phyloP scores from a whole-genome alignment of 2,329 filamentous ascomycete genomes.

The Albophoma yamanashiensis region DNA sequence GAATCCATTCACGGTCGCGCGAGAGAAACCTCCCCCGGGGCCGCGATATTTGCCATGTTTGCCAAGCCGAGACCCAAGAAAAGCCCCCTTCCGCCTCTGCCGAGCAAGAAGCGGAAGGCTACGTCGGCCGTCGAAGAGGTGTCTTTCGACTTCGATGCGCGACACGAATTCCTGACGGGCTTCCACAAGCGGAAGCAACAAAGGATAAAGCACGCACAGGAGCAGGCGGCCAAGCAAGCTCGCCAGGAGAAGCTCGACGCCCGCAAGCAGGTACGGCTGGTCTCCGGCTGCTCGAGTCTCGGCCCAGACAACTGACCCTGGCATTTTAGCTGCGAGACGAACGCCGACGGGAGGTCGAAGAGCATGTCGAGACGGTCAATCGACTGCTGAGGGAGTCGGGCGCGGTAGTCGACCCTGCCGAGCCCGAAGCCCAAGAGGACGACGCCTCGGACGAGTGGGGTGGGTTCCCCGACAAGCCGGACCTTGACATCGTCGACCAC shows the following conservation, averaged over 20 bases:
- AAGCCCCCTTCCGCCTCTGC: constrained; percentile 43
- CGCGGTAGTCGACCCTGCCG: constrained; percentile 25
- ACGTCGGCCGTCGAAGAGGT: constrained; percentile 62
- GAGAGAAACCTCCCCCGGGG: not conserved
- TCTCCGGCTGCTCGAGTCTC: not conserved
- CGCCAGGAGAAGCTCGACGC: constrained; percentile 65
- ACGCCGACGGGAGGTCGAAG: constrained; percentile 68
- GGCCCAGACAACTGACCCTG: not conserved
- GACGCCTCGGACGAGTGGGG: constrained; percentile 47
- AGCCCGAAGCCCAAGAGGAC: constrained; percentile 27
- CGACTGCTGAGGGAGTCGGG: constrained; percentile 53
- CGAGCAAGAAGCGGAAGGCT: constrained; percentile 56
- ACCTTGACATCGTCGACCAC: constrained; percentile 52
- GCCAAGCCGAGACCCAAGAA: constrained; percentile 50
- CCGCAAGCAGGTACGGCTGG: constrained; percentile 59
- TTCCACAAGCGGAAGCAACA: constrained; percentile 94
- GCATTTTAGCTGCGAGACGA: constrained; percentile 66
- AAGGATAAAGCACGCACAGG: constrained; percentile 74
- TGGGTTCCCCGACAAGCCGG: constrained; percentile 46
- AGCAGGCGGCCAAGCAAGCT: constrained; percentile 65
- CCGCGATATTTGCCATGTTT: constrained; percentile 28
- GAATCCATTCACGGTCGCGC: too few relatives aligned
- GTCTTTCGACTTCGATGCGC: constrained; percentile 68
- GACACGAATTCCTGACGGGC: constrained; percentile 82
- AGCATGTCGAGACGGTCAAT: constrained; percentile 71